Percentiles rank a stretch among this genome's conserved stretches.
Evolutionary conservation across 768 basidiomycete genomes (phyloP).

Genomic region (Suillus luteus): DNA sequence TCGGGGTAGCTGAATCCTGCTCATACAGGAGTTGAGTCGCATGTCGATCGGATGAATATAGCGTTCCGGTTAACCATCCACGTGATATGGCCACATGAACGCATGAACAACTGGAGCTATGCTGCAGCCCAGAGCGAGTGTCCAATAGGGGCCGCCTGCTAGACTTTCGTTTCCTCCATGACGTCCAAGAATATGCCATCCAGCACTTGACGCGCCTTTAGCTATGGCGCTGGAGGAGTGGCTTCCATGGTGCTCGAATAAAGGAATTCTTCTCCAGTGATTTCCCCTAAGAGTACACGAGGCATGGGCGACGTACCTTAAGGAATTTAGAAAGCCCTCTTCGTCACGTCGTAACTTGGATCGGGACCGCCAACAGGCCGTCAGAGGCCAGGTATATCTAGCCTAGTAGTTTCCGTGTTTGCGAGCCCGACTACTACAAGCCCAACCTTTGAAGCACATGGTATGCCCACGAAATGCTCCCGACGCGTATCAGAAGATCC

Average conservation of each 20-base stretch:
- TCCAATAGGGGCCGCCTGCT: background rate
- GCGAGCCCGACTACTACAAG: background rate
- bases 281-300: conserved; percentile 4
- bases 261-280: background rate
- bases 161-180: background rate
- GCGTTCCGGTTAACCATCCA: background rate
- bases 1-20: background rate
- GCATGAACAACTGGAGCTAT: background rate
- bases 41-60: background rate
- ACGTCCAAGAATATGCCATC: background rate
- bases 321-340: background rate
- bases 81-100: background rate
- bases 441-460: conserved; percentile 2
- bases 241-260: background rate
- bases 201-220: background rate
- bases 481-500: conserved; percentile 3
- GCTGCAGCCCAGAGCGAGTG: background rate
- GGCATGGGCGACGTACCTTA: background rate
- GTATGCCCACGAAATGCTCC: background rate
- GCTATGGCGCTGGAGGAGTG: background rate
- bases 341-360: background rate
- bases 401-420: background rate
- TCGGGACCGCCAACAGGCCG: background rate
- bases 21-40: conserved; percentile 3
- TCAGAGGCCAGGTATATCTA: background rate